These are phyloP conservation scores for Globisporangium irregulare DNA, from an alignment of 352 stramenopile genomes.

Conservation along the genomic window DNA sequence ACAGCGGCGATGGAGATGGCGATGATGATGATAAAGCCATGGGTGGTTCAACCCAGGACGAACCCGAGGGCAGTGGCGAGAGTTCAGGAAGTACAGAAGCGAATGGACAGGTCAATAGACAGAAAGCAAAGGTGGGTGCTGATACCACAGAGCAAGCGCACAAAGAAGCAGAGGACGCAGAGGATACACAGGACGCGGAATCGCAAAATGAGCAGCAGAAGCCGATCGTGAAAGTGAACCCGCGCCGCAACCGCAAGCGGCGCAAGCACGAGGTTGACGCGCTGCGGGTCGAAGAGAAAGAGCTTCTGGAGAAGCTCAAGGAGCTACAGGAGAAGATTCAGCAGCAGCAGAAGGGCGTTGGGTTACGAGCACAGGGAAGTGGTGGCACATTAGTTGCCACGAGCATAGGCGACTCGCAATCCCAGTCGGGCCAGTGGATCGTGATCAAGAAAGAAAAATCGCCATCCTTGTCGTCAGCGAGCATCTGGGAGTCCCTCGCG, in stretches of 20 bases:
- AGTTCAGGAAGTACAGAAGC: neutral
- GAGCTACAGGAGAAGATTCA: neutral
- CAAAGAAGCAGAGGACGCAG: neutral
- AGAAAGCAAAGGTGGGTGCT: too few relatives aligned
- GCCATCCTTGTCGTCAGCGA: neutral
- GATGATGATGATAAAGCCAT: neutral
- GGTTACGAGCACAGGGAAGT: neutral
- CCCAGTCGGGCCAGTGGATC: neutral
- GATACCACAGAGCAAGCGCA: neutral
- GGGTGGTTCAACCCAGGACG: neutral
- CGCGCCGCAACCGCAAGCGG: constrained; percentile 13
- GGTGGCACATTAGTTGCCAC: neutral
- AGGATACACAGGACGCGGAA: neutral
- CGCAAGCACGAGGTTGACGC: constrained; percentile 14
- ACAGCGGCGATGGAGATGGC: neutral
- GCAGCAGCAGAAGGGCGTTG: too few relatives aligned
- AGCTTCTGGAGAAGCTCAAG: neutral
- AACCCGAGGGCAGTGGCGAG: neutral
- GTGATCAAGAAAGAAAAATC: neutral
- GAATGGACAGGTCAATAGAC: neutral
- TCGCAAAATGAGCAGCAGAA: neutral
- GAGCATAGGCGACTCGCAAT: neutral
- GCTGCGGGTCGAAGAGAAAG: constrained; percentile 3
- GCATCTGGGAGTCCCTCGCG: constrained; percentile 6
- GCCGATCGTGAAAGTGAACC: constrained; percentile 1